Percentiles rank a stretch among this genome's conserved stretches.
phyloP scores from a whole-genome alignment of 2,329 filamentous ascomycete genomes.

The Epichloe uncinata region DNA sequence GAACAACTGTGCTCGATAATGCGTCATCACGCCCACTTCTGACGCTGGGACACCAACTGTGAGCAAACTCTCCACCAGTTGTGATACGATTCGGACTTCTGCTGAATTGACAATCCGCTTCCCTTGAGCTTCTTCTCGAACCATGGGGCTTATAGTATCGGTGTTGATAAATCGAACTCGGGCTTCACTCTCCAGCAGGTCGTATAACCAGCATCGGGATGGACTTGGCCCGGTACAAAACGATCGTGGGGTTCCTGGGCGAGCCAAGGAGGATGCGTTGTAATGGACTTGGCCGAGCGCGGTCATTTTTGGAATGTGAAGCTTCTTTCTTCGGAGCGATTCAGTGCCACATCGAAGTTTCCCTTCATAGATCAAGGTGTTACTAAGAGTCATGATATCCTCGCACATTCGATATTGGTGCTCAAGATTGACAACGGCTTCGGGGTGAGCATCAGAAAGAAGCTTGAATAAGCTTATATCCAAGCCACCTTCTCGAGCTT shows the following conservation, averaged over 20 bases:
- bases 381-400: slow-evolving; percentile 90
- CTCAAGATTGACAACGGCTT: slow-evolving; percentile 79
- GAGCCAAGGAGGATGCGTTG: slow-evolving; percentile 31
- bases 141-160: slow-evolving; percentile 51
- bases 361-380: slow-evolving; percentile 85
- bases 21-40: slow-evolving; percentile 89
- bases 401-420: slow-evolving; percentile 98
- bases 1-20: slow-evolving; percentile 86
- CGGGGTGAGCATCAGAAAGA: slow-evolving; percentile 76
- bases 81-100: slow-evolving; percentile 66
- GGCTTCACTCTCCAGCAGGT: slow-evolving; percentile 53
- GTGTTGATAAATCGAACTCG: slow-evolving; percentile 87
- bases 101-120: slow-evolving; percentile 77
- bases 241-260: slow-evolving; percentile 27
- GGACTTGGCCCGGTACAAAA: slow-evolving; percentile 41
- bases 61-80: slow-evolving; percentile 70
- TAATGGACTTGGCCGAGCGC: slow-evolving; percentile 48
- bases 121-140: slow-evolving; percentile 62
- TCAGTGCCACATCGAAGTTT: slow-evolving; percentile 79
- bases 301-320: slow-evolving; percentile 54
- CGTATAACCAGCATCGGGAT: slow-evolving; percentile 60
- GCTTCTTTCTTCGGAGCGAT: slow-evolving; percentile 53
- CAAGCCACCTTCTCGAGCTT: slow-evolving; percentile 71
- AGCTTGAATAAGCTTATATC: slow-evolving; percentile 92
- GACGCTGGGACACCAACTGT: slow-evolving; percentile 57